Conservation (phyloP, 2,329 filamentous ascomycete species). For the Arthrobotrys iridis region DNA sequence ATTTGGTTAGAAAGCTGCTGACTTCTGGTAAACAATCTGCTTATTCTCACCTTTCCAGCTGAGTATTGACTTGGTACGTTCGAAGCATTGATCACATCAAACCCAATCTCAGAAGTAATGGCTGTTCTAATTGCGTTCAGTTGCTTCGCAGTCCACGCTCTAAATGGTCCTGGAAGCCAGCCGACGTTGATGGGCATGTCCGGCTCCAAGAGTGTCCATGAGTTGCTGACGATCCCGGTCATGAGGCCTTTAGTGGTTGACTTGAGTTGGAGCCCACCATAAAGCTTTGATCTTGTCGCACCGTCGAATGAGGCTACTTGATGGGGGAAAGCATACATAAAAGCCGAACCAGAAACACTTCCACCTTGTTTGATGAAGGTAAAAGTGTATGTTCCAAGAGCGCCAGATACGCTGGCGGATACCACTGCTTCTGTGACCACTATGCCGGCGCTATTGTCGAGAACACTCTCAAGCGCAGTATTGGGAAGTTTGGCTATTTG, state of each 20-base stretch:
- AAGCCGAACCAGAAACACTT: conserved; percentile 67
- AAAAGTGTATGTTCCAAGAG: conserved; percentile 76
- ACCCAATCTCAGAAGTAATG: conserved; percentile 75
- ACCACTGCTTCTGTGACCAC: conserved; percentile 75
- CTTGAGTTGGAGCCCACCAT: conserved; percentile 71
- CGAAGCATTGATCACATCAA: conserved; percentile 77
- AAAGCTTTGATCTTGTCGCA: conserved; percentile 64
- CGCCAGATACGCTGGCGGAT: conserved; percentile 70
- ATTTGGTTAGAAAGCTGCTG: conserved; percentile 59
- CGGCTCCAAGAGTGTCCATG: conserved; percentile 80
- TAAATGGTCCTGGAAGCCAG: conserved; percentile 61
- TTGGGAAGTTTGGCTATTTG: conserved; percentile 79
- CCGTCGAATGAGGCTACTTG: conserved; percentile 79
- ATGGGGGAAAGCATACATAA: conserved; percentile 91
- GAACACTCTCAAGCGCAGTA: conserved; percentile 70
- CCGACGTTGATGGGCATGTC: conserved; percentile 77
- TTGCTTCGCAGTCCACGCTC: conserved; percentile 20
- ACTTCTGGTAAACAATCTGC: conserved; percentile 6
- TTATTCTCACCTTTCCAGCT: conserved; percentile 76
- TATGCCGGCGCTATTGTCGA: conserved; percentile 79
- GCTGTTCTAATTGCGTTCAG: conserved; percentile 67
- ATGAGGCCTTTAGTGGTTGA: conserved; percentile 87
- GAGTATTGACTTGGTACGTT: conserved; percentile 89
- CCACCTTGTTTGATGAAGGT: conserved; percentile 77
- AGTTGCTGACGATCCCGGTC: conserved; percentile 75